Percentiles rank a stretch among this genome's conserved stretches.
These are phyloP conservation scores for Oryza glumipatula DNA, from an alignment of 176 grass and related monocot species.

Conservation along the genomic window DNA sequence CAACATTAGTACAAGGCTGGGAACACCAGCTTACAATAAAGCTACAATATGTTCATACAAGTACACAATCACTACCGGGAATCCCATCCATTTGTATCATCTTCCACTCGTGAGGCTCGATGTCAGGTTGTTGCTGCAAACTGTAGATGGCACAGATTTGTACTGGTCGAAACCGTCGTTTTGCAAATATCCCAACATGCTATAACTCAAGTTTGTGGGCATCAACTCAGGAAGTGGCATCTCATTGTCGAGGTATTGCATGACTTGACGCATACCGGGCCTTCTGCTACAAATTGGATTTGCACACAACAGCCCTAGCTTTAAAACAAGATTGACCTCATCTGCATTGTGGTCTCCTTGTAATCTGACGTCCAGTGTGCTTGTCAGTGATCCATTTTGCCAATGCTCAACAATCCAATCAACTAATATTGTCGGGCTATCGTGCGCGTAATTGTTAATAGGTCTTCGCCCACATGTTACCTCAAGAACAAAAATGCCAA, in stretches of 20 bases:
- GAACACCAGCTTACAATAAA: neutral
- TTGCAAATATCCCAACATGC: constrained; percentile 20
- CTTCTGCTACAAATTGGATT: constrained; percentile 13
- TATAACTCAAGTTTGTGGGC: constrained; percentile 32
- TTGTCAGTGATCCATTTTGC: neutral
- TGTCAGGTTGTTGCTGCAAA: neutral
- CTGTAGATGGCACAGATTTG: constrained; percentile 3
- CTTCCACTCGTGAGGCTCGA: constrained; percentile 31
- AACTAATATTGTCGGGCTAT: constrained; percentile 4
- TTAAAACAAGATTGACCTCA: constrained; percentile 3
- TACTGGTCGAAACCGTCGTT: constrained; percentile 35
- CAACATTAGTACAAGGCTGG: too few species aligned
- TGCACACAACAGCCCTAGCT: constrained; percentile 21
- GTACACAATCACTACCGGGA: neutral
- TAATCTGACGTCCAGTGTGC: constrained; percentile 17
- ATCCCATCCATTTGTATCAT: constrained; percentile 11
- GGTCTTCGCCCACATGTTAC: constrained; percentile 40
- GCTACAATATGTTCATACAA: neutral
- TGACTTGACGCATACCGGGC: constrained; percentile 24
- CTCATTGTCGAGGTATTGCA: constrained; percentile 21
- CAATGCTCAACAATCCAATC: constrained; percentile 33
- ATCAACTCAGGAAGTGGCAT: constrained; percentile 25
- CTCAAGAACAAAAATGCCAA: too few species aligned
- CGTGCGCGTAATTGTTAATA: neutral
- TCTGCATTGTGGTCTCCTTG: neutral